These are phyloP conservation scores for Coniella lustricola DNA, from an alignment of 2,329 filamentous ascomycete species.

Conservation along the genomic window DNA sequence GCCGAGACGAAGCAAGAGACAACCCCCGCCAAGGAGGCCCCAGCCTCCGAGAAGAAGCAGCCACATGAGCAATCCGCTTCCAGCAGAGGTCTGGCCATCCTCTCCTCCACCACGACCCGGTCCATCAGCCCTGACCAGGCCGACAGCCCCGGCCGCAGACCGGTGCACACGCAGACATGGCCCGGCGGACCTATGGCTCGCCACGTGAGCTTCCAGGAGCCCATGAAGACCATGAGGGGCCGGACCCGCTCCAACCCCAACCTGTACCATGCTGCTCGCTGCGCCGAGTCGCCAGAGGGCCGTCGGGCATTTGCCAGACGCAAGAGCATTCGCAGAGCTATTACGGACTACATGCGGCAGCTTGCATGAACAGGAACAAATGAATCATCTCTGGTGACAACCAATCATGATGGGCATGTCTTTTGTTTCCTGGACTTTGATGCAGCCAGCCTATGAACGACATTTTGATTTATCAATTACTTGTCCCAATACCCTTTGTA, in stretches of 20 bases:
- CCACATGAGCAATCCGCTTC: neutral
- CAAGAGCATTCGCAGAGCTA: slow-evolving; percentile 11
- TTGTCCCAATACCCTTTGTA: no score
- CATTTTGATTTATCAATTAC: no score
- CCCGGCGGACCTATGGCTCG: neutral
- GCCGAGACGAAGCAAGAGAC: neutral
- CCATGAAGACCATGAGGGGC: neutral
- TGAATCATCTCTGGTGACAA: neutral
- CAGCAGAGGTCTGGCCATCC: neutral
- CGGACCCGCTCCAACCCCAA: slow-evolving; percentile 6
- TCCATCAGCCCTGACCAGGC: neutral
- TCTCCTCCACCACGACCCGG: neutral
- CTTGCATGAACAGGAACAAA: neutral
- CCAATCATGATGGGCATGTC: no score
- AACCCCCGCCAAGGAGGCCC: neutral
- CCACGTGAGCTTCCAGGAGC: slow-evolving; percentile 10
- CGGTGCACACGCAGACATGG: neutral
- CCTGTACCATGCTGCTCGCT: slow-evolving; percentile 1
- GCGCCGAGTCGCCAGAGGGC: slow-evolving; percentile 5
- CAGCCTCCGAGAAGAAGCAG: neutral
- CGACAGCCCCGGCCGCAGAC: neutral
- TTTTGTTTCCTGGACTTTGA: no score
- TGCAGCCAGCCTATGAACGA: no score
- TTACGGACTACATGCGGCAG: slow-evolving; percentile 9
- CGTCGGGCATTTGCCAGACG: slow-evolving; percentile 7